Evolutionary conservation across 306 rosid genomes (phyloP), one percentile per base, ranked within the genome.

Genomic region (Purshia tridentata): DNA sequence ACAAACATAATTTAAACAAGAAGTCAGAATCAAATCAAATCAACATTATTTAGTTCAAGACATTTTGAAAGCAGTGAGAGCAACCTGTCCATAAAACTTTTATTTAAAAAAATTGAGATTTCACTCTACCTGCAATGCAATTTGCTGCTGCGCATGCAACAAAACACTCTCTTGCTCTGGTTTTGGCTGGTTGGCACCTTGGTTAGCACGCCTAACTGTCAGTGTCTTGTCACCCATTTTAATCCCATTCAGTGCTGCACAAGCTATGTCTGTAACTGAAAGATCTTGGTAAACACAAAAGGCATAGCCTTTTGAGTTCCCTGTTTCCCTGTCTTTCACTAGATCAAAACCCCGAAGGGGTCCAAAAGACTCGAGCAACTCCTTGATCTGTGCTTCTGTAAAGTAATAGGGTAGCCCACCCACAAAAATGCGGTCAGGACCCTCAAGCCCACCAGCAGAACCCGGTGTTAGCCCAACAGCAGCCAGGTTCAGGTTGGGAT

Each of bases 281-380:
- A 94, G 99, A 83, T 94, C 99, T 87, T 94, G 99, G 80, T 94
- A 94, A 58, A 94, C 99, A 87, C 99, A 94, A 80, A 94, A 94
- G 42, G 99, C 99, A 59, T 94, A 94, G 72, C 99, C 99, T 78
- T 94, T 94, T 15, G 99, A 94, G 74, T 94, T 94, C 70, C 99
- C 99, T 1, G 99, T 94, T 81, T 94, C 99, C 77, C 99, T 85
- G 78, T 94, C 99, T 84, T 94, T 94, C 72, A 94, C 99, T 53
- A 94, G 81, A 86, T 94, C 99, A 86, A 94, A 94, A 76, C 99
- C 99, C 46, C 97, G 84, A 67, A 94, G 90, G 13, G 99, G 96
- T 61, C 99, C 99, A 84, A 94, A 94, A 29, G 97, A 91, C 84
- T 94, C 99, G 35, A 94, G 83, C 77, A 94, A 86, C 86, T 94